These are phyloP conservation scores for Fusarium sp. DNA, from an alignment of 2,329 filamentous ascomycete genomes.

Conservation along the genomic window DNA sequence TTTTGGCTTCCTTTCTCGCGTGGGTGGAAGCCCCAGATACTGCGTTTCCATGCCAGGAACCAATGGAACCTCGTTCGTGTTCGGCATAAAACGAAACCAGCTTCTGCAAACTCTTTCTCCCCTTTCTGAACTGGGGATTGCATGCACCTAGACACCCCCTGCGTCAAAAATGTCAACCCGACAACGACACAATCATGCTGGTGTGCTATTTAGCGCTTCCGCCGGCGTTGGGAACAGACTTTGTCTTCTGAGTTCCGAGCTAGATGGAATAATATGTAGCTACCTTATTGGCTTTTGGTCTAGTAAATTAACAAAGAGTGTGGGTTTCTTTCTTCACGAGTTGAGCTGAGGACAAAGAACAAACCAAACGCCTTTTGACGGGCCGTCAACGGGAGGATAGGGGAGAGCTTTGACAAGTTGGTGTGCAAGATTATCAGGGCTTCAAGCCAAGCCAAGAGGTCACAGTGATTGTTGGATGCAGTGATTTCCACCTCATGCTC, in stretches of 20 bases:
- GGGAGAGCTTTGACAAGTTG: constrained; percentile 19
- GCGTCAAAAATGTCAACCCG: constrained; percentile 41
- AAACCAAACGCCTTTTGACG: constrained; percentile 12
- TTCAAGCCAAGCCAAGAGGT: background rate
- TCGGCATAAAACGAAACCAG: constrained; percentile 10
- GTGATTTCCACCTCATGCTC: background rate
- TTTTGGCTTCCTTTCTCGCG: background rate
- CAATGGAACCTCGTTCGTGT: constrained; percentile 15
- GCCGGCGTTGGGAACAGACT: constrained; percentile 15
- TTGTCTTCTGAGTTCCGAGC: constrained; percentile 2
- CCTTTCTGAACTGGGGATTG: constrained; percentile 10
- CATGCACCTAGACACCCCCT: constrained; percentile 32
- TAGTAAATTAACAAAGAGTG: constrained; percentile 7
- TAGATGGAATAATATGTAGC: background rate
- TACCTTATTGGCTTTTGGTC: background rate
- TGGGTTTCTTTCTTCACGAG: constrained; percentile 3
- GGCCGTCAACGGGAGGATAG: constrained; percentile 22
- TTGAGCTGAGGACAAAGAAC: constrained; percentile 10
- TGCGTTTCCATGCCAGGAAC: constrained; percentile 4
- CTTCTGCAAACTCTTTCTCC: background rate
- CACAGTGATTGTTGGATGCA: background rate
- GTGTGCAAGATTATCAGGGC: constrained; percentile 1
- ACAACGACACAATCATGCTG: constrained; percentile 32
- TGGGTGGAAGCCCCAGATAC: constrained; percentile 24
- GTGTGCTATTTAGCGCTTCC: constrained; percentile 27